A percentile compares a stretch with the other conserved stretches of the same genome.
Evolutionary conservation across 2,329 filamentous ascomycete species (phyloP).

Genomic region (Monilinia fructigena): DNA sequence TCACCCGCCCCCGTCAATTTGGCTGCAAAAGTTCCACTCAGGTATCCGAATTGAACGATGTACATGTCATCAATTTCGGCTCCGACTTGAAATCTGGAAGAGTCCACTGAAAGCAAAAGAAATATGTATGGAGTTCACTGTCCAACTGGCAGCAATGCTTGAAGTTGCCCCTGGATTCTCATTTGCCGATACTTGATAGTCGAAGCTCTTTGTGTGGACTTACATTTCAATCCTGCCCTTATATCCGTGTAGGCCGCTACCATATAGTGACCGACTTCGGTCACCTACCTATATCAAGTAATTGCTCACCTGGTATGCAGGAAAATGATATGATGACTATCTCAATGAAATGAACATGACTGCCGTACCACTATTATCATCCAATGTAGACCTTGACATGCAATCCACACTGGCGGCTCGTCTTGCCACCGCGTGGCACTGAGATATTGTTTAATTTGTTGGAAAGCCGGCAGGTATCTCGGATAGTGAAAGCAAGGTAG

Average conservation of each 20-base stretch:
- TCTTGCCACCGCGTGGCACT: not conserved
- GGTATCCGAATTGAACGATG: constrained; percentile 1
- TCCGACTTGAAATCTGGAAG: not conserved
- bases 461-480: not conserved
- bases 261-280: not conserved
- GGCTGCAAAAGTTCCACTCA: not conserved
- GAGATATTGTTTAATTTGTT: not conserved
- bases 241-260: not conserved
- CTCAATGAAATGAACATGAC: constrained; percentile 1
- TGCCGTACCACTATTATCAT: not conserved
- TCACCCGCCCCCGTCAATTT: not conserved
- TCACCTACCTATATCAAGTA: not conserved
- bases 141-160: not conserved
- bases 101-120: not conserved
- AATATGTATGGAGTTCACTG: not conserved
- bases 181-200: not conserved
- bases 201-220: not conserved
- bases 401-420: constrained; percentile 1
- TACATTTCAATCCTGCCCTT: not conserved
- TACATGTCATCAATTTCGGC: constrained; percentile 14
- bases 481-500: not conserved
- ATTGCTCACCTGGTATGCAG: not conserved
- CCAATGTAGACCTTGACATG: constrained; percentile 4
- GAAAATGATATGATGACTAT: not conserved
- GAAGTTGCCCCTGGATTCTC: not conserved